phyloP scores from a whole-genome alignment of 1,139 yeast genomes.

The Taiozyma sp. region DNA sequence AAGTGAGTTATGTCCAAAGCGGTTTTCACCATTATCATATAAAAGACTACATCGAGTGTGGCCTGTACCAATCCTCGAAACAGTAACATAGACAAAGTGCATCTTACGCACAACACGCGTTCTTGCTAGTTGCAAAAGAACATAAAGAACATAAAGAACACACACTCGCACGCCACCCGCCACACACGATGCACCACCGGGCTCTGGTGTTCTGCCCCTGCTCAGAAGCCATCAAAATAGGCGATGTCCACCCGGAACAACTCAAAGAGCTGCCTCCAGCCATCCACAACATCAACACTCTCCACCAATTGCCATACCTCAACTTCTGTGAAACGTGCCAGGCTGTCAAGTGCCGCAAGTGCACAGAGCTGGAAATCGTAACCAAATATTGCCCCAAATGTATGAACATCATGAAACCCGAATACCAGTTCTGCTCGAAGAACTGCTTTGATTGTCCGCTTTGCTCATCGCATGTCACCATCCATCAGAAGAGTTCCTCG shows the following conservation, averaged over 20 bases:
- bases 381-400: conserved; percentile 22
- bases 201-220: conserved; percentile 19
- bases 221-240: conserved; percentile 13
- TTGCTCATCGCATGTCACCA: conserved; percentile 11
- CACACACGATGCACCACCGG: background rate
- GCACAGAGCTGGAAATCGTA: conserved; percentile 20
- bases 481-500: conserved; percentile 5
- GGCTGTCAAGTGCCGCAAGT: conserved; percentile 21
- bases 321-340: conserved; percentile 21
- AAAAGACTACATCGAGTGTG: too few relatives aligned
- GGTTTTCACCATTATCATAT: too few relatives aligned
- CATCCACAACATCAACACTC: conserved; percentile 13
- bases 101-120: too few relatives aligned
- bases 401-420: conserved; percentile 19
- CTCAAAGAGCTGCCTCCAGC: conserved; percentile 15
- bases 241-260: background rate
- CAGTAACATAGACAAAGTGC: too few relatives aligned
- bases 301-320: conserved; percentile 12
- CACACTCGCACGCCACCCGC: background rate
- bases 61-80: too few relatives aligned
- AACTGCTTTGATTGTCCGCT: conserved; percentile 23
- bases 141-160: too few relatives aligned
- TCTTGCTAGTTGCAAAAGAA: too few relatives aligned
- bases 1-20: background rate
- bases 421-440: conserved; percentile 18